Evolutionary conservation across 2,329 filamentous ascomycete genomes (phyloP), one percentile per base, ranked within the genome.

Genomic region (Pseudogymnoascus destructans): DNA sequence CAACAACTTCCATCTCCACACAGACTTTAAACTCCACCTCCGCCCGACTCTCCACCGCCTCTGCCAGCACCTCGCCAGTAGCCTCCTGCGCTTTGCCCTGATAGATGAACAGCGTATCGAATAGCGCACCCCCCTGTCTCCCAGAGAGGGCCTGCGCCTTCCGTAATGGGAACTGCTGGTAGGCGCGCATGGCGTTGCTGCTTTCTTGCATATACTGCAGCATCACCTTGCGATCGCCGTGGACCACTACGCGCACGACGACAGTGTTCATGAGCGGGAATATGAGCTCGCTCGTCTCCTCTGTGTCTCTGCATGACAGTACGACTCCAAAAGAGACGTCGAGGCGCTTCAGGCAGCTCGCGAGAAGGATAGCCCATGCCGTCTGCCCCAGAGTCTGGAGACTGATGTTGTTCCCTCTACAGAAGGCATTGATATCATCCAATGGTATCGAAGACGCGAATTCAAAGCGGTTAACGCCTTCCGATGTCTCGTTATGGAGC

Each of bases 241-340:
- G 86, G 2, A 95, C 69, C 2, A 91, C 76, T 1, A 79, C 79
- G 9, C 90, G 79, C 6, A 95, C 75, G 0, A 86, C 80, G 0
- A 95, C 83, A 0, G 91, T 95, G 66, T 95, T 96, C 87, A 96
- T 95, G 0, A 87, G 89, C 0, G 91, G 92, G 65, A 95, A 96
- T 67, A 91, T 76, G 10, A 92, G 71, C 23, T 79, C 70, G 42
- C 86, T 79, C 0, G 82, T 79, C 13, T 80, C 78, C 49, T 87
- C 84, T 8, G 81, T 82, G 59, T 93, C 88, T n/a, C 92, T 80
- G 13, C 92, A 91, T 0, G 89, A 90, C 10, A 95, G 75, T 1
- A 96, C 85, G 0, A 88, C 80, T 0, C 92, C 92, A 66, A 93
- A 95, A 0, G 82, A 78, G 3, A 95, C 79, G 63, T 95, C 90